Evolutionary conservation across 1,284 basidiomycete species (phyloP).

Genomic region (Cutaneotrichosporon sp.): DNA sequence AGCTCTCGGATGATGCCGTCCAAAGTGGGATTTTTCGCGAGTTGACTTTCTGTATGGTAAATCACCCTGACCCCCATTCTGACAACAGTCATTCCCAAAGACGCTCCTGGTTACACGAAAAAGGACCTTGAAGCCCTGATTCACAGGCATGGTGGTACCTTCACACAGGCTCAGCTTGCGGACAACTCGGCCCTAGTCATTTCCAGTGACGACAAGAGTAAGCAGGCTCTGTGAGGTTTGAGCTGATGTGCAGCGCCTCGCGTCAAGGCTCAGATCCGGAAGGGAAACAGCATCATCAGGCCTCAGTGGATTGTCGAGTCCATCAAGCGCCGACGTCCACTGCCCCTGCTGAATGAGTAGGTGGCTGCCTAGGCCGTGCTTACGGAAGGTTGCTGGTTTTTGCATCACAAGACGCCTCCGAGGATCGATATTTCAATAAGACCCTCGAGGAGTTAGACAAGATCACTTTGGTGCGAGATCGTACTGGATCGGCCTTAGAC

Average conservation of each 20-base stretch:
- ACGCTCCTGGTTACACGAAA: conserved; percentile 43
- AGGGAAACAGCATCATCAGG: conserved; percentile 62
- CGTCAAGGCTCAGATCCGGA: conserved; percentile 53
- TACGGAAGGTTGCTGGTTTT: conserved; percentile 38
- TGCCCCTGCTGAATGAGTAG: conserved; percentile 66
- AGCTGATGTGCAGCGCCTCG: conserved; percentile 30
- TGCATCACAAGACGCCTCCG: conserved; percentile 36
- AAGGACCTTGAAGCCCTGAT: conserved; percentile 52
- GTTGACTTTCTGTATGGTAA: conserved; percentile 68
- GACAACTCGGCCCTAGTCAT: conserved; percentile 54
- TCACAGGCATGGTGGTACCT: conserved; percentile 67
- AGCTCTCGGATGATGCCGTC: conserved; percentile 57
- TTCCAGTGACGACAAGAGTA: conserved; percentile 40
- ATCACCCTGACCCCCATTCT: background rate
- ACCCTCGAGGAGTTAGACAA: conserved; percentile 34
- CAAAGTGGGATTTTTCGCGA: conserved; percentile 65
- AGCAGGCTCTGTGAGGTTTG: too few relatives aligned
- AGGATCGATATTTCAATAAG: conserved; percentile 35
- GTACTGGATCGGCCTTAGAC: conserved; percentile 23
- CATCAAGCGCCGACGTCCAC: conserved; percentile 55
- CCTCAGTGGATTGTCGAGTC: conserved; percentile 78
- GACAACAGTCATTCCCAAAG: conserved; percentile 59
- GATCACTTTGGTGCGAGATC: conserved; percentile 24
- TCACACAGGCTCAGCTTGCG: conserved; percentile 55
- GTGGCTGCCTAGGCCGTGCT: conserved; percentile 10